phyloP scores from a whole-genome alignment of 768 basidiomycete genomes.

The Agaricus sinodeliciosus region DNA sequence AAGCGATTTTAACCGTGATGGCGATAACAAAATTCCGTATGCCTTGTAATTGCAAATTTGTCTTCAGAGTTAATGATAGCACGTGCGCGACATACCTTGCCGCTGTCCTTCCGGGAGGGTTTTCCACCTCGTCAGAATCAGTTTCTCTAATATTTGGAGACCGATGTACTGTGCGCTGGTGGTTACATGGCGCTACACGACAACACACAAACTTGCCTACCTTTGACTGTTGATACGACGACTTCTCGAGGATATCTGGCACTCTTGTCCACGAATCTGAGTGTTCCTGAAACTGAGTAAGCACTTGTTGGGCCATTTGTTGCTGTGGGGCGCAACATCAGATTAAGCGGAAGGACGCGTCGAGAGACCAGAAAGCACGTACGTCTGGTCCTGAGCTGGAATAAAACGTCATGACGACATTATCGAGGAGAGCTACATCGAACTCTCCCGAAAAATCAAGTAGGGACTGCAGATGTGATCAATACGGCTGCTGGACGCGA shows the following conservation, averaged over 20 bases:
- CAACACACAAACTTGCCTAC: slow-evolving; percentile 26
- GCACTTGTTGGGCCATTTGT: slow-evolving; percentile 88
- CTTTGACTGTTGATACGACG: slow-evolving; percentile 83
- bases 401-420: slow-evolving; percentile 90
- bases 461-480: slow-evolving; percentile 50
- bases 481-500: slow-evolving; percentile 3
- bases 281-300: slow-evolving; percentile 95
- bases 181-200: slow-evolving; percentile 9
- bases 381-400: slow-evolving; percentile 83
- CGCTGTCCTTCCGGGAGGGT: slow-evolving; percentile 91
- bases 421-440: slow-evolving; percentile 89
- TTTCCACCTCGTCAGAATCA: slow-evolving; percentile 94
- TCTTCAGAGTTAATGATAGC: background rate
- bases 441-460: slow-evolving; percentile 93
- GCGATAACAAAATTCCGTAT: slow-evolving; percentile 97
- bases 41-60: slow-evolving; percentile 35
- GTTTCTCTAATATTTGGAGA: slow-evolving; percentile 92
- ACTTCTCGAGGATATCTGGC: slow-evolving; percentile 85
- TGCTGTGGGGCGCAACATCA: slow-evolving; percentile 47
- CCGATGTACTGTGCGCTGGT: slow-evolving; percentile 73
- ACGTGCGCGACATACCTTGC: slow-evolving; percentile 48
- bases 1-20: slow-evolving; percentile 87
- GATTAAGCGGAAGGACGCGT: slow-evolving; percentile 19
- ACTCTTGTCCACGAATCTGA: slow-evolving; percentile 97
- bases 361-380: slow-evolving; percentile 15